phyloP scores from a whole-genome alignment of 257 asterid genomes.

The Linderniella brevidens region DNA sequence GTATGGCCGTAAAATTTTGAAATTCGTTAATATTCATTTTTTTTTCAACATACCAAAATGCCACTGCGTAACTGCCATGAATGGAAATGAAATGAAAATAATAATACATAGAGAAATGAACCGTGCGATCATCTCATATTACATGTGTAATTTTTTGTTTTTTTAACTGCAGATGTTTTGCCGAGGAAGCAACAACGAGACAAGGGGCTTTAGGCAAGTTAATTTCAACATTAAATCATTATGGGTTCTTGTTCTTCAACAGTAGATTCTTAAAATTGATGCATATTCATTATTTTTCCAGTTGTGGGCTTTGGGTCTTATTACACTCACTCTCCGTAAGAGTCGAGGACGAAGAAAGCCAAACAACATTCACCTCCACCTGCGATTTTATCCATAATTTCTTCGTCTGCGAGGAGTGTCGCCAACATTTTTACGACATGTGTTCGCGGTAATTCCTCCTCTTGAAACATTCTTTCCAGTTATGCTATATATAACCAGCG shows the following conservation, averaged over 20 bases:
- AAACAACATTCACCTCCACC: slow-evolving; percentile 48
- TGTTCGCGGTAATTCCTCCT: slow-evolving; percentile 46
- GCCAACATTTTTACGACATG: slow-evolving; percentile 75
- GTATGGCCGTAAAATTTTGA: slow-evolving; percentile 14
- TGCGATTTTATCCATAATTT: slow-evolving; percentile 69
- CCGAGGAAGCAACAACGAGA: slow-evolving; percentile 87
- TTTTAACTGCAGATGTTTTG: slow-evolving; percentile 61
- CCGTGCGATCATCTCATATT: too few species aligned
- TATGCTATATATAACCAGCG: too few species aligned
- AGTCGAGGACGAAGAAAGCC: slow-evolving; percentile 74
- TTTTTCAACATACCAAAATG: too few species aligned
- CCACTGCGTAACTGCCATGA: too few species aligned
- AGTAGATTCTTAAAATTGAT: too few species aligned
- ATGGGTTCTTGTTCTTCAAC: too few species aligned
- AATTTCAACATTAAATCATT: too few species aligned
- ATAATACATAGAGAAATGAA: too few species aligned
- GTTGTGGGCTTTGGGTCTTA: slow-evolving; percentile 92
- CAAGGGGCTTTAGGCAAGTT: slow-evolving; percentile 80
- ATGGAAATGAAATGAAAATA: too few species aligned
- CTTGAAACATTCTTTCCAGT: not conserved
- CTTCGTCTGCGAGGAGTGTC: slow-evolving; percentile 84
- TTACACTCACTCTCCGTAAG: slow-evolving; percentile 86
- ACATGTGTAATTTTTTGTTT: too few species aligned
- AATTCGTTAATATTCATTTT: too few species aligned
- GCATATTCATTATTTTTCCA: slow-evolving; percentile 23